Conservation (phyloP, 2,329 filamentous ascomycete species). For the Cordyceps tenuipes region DNA sequence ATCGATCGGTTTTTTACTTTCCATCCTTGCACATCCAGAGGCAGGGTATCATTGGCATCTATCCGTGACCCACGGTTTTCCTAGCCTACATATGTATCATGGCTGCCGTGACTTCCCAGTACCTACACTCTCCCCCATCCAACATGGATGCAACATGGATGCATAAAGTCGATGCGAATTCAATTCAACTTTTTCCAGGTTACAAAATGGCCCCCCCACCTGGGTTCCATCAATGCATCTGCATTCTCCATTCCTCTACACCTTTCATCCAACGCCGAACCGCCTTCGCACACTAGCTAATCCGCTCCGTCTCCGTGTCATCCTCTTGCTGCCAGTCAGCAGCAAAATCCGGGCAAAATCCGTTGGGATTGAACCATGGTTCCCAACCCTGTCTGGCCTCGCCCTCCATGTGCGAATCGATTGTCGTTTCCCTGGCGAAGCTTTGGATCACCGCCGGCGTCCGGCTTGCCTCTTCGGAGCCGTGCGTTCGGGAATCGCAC, state of each 20-base stretch:
- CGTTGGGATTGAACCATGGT: neutral
- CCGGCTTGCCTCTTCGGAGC: neutral
- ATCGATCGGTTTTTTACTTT: too few species aligned
- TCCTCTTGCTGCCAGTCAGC: neutral
- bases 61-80: neutral
- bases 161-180: neutral
- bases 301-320: conserved; percentile 2
- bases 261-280: neutral
- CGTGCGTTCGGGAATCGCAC: neutral
- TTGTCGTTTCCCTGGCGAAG: neutral
- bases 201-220: neutral
- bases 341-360: neutral
- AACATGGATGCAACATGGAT: neutral
- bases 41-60: neutral
- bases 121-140: neutral
- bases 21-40: too few species aligned
- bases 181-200: neutral
- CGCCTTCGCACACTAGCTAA: neutral
- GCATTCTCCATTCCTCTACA: neutral
- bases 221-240: neutral
- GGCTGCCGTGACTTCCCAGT: neutral
- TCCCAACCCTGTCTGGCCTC: neutral
- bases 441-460: neutral
- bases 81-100: neutral
- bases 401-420: neutral